Evolutionary conservation across 2,329 filamentous ascomycete species (phyloP), one percentile per base, ranked within the genome.

Genomic region (Sphaerulina musiva): DNA sequence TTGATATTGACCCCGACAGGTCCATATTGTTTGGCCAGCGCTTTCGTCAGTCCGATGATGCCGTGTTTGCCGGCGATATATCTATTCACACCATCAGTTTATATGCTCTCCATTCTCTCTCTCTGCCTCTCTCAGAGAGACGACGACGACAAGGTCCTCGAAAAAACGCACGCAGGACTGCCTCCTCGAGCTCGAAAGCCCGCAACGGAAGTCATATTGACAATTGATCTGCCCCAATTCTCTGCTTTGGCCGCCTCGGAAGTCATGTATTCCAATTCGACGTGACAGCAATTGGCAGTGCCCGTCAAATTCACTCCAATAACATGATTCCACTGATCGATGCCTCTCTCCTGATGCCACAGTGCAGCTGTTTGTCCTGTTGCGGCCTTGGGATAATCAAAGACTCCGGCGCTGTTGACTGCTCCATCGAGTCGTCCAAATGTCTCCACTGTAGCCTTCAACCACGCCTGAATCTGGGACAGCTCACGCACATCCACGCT

Each of bases 141-240:
- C 26, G 39, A 8, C 14, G 7, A 3, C 20, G n/a, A n/a, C n/a
- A n/a, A n/a, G n/a, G n/a, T n/a, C n/a, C n/a, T n/a, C n/a, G n/a
- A n/a, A n/a, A 26, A n/a, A 39, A 40, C 36, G 46, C 38, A 46
- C 36, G 26, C 53, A 34, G 50, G 50, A 9, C 50, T 48, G 9
- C 51, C 53, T 17, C 55, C 42, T 11, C 41, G 38, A 12, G 53
- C 56, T n/a, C 46, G 62, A 3, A 75, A 36, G 0, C 75, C 76
- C 8, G 72, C 72, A 9, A 70, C 66, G 54, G 72, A 74, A 6
- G 71, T 62, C 10, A 73, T 71, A 63, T 82, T 83, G 34, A 83
- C 80, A 63, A 84, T 82, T 52, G 78, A 79, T 11, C 40, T 43
- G 17, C 48, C 14, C 41, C 41, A 44, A 5, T 44, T 23, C 10